Conservation (phyloP, 192 early-diverging fungal species). For the Coemansia sp. region DNA sequence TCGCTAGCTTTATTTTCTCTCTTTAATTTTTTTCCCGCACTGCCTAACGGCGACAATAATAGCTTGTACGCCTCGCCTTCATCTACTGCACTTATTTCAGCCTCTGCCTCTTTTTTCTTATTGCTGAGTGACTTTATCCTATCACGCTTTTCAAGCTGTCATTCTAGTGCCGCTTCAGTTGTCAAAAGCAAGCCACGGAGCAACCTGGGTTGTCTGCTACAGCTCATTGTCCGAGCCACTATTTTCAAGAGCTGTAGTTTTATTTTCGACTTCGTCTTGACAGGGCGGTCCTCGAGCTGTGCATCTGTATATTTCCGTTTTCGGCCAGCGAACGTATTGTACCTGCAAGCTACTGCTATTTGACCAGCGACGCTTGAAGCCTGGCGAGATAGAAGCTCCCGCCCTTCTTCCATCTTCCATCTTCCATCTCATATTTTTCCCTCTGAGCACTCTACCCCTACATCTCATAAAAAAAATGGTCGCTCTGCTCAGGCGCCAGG, state of each 20-base stretch:
- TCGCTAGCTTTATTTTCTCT: neutral
- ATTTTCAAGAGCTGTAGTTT: neutral
- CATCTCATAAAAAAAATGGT: conserved; percentile 15
- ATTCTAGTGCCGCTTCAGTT: neutral
- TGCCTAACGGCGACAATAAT: neutral
- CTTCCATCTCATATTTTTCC: neutral
- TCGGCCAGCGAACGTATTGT: neutral
- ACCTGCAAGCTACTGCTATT: neutral
- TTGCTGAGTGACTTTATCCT: neutral
- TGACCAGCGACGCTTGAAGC: neutral
- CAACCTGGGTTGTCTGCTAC: neutral
- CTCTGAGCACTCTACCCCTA: neutral
- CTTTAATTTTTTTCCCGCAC: neutral
- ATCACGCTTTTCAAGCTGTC: neutral
- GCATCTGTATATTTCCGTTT: neutral
- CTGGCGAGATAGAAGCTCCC: conserved; percentile 6
- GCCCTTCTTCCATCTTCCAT: neutral
- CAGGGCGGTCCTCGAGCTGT: neutral
- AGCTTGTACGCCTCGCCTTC: neutral
- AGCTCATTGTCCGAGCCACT: conserved; percentile 3
- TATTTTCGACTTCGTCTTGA: neutral
- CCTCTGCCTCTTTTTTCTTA: neutral
- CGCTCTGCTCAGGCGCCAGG: conserved; percentile 12
- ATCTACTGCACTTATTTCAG: neutral
- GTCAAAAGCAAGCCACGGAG: neutral